Conservation (phyloP, 2,329 filamentous ascomycete species). For the Juglanconis oblonga region DNA sequence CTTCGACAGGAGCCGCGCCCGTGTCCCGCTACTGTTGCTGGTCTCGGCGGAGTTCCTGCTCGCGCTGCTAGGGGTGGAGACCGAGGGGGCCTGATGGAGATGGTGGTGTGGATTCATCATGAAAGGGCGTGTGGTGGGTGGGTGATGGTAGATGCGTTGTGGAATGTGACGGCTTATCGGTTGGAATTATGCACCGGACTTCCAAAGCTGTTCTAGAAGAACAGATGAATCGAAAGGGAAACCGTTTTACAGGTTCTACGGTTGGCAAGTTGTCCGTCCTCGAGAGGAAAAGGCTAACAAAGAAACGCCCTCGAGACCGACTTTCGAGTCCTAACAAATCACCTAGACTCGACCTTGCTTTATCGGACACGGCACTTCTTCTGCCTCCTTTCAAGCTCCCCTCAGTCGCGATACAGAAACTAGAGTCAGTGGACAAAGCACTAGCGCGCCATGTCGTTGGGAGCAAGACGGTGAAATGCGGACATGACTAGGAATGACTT, state of each 20-base stretch:
- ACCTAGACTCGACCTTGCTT: not conserved
- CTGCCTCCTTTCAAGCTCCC: not conserved
- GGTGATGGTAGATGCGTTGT: not conserved
- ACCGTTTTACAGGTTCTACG: not conserved
- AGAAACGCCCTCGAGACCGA: not conserved
- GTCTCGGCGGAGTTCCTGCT: not conserved
- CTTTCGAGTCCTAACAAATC: not conserved
- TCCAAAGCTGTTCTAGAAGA: not conserved
- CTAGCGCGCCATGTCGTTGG: not conserved
- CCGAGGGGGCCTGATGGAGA: not conserved
- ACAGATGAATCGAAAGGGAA: not conserved
- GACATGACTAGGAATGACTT: not conserved
- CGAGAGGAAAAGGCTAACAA: not conserved
- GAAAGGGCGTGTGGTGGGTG: not conserved
- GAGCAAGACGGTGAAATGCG: not conserved
- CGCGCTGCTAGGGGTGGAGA: not conserved
- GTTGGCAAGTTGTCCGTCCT: not conserved
- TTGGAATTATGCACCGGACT: not conserved
- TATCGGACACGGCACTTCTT: not conserved
- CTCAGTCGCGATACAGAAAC: not conserved
- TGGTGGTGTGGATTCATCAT: not conserved
- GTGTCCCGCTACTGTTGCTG: not conserved
- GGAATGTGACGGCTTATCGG: not conserved
- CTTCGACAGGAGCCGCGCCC: conserved; percentile 5
- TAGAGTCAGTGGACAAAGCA: not conserved